Conservation (phyloP, 192 early-diverging fungal species). For the Mortierella hygrophila region DNA sequence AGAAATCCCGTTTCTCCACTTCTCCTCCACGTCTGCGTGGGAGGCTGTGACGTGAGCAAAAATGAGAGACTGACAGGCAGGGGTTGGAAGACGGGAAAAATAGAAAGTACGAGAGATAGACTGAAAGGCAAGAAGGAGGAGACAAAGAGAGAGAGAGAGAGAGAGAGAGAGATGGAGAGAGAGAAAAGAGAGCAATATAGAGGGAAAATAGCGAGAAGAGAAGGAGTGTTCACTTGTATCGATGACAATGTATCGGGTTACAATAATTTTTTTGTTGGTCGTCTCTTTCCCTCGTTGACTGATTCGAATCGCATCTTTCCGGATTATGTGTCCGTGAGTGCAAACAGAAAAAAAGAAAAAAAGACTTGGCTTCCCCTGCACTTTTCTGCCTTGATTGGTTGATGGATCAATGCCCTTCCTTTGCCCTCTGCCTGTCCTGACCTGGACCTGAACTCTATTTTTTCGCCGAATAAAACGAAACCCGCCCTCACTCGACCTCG, state of each 20-base stretch:
- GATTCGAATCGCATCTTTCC: not conserved
- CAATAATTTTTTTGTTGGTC: too few species aligned
- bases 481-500: not conserved
- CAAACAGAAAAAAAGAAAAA: too few species aligned
- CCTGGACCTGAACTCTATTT: not conserved
- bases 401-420: not conserved
- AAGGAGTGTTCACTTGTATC: too few species aligned
- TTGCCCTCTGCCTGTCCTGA: not conserved
- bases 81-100: not conserved
- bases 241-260: too few species aligned
- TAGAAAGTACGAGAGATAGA: not conserved
- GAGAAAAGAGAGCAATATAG: too few species aligned
- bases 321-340: not conserved
- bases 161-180: too few species aligned
- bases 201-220: too few species aligned
- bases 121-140: not conserved
- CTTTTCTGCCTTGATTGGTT: not conserved
- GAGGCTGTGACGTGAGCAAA: conserved; percentile 6
- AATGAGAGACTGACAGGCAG: not conserved
- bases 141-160: too few species aligned
- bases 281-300: too few species aligned
- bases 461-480: not conserved
- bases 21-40: not conserved
- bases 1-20: not conserved
- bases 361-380: too few species aligned